A percentile compares a stretch with the other conserved stretches of the same genome.
Conservation (phyloP, 2,329 filamentous ascomycete genomes). For the Pestalotiopsis sp. region DNA sequence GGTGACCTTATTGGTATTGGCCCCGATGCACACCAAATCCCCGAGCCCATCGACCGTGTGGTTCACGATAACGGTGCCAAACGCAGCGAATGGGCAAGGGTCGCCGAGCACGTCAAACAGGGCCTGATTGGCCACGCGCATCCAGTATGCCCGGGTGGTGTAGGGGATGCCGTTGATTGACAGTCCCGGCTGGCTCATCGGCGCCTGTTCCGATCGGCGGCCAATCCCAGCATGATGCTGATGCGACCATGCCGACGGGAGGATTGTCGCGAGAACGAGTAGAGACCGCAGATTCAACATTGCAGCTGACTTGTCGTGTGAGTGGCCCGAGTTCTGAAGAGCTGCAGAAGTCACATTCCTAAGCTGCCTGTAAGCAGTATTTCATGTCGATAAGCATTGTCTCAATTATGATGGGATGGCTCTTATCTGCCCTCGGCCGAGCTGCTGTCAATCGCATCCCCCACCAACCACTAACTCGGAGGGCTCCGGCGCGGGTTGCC, state of each 20-base stretch:
- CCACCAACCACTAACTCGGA: not conserved
- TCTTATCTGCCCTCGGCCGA: slow-evolving; percentile 7
- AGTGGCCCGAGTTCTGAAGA: not conserved
- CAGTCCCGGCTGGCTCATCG: slow-evolving; percentile 3
- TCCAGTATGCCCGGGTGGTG: slow-evolving; percentile 49
- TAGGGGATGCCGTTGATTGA: slow-evolving; percentile 26
- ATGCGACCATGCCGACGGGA: slow-evolving; percentile 1
- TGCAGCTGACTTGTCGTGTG: not conserved
- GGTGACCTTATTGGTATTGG: slow-evolving; percentile 42
- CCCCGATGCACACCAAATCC: slow-evolving; percentile 50
- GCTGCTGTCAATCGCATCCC: not conserved
- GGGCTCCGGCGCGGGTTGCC: not conserved
- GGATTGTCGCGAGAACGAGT: not conserved
- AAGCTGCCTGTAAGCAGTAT: not conserved
- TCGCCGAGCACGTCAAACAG: slow-evolving; percentile 32
- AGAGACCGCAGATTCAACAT: not conserved
- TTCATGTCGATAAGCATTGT: not conserved
- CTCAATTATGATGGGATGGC: not conserved
- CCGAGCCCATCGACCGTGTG: slow-evolving; percentile 47
- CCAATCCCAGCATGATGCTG: slow-evolving; percentile 3
- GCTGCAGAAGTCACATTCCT: not conserved
- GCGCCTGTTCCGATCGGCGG: slow-evolving; percentile 12
- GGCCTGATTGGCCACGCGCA: slow-evolving; percentile 49
- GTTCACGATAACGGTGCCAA: slow-evolving; percentile 57
- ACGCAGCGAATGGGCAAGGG: slow-evolving; percentile 55